Evolutionary conservation across 345 rosid genomes (phyloP).

Genomic region (Salix purpurea): DNA sequence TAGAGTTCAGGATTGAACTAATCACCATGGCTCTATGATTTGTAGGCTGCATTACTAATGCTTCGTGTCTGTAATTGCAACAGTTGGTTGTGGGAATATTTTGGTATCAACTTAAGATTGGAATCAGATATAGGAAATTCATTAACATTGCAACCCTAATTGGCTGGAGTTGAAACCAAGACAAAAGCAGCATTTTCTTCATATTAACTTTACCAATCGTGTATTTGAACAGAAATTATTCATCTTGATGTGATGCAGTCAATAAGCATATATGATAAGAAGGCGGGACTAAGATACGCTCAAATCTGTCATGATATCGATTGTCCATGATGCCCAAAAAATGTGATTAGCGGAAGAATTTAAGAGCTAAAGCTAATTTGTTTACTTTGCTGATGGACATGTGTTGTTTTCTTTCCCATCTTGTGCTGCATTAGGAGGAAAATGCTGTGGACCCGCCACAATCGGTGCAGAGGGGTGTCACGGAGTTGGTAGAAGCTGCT

Average conservation of each 20-base stretch:
- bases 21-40: no score
- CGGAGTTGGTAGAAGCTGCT: constrained; percentile 88
- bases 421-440: constrained; percentile 56
- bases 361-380: neutral
- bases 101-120: no score
- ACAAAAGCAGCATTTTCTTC: neutral
- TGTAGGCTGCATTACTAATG: no score
- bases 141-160: neutral
- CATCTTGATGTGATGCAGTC: neutral
- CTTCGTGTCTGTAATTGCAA: no score
- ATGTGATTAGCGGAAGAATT: neutral
- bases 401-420: neutral
- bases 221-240: no score
- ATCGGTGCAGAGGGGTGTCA: constrained; percentile 85
- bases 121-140: neutral
- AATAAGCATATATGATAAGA: neutral
- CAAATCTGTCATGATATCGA: neutral
- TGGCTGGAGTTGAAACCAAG: neutral
- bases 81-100: no score
- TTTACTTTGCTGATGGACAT: neutral
- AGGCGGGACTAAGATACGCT: no score
- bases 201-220: neutral
- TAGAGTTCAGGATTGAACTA: no score
- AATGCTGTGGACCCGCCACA: constrained; percentile 77
- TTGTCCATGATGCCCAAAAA: neutral